Base-by-base conservation (phyloP, 306 rosid species). In the Vicia sativa region DNA sequence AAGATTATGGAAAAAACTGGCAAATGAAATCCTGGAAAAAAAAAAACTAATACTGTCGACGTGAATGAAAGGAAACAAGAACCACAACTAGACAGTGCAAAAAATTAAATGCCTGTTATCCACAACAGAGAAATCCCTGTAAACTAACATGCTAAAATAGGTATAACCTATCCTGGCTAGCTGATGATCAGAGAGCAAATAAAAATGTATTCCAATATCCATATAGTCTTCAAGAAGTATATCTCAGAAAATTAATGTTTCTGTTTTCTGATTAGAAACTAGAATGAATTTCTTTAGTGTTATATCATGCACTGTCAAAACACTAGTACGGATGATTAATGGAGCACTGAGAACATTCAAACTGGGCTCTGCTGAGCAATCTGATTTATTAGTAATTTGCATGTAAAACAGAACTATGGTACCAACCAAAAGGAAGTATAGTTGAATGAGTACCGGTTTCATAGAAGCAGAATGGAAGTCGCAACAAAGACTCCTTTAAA, bases 11-110 rank as follows among this genome's bases (percentile, higher is more conserved):
- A 16, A 23, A 29, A 71, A 76, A 58, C 44, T 43, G 14, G 54
- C 41, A 50, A 66, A 61, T 37, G 37, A 62, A 77, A 43, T 50
- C 48, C 31, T 56, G 23, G 19, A 55, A 71, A 62, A 55, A 71
- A 62, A 55, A 46, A 53, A 61, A 55, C 46, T 68, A 55, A 21
- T 26, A 62, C 45, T 15, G 42, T 11, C 19, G 12, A 61, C 3
- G 54, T 10, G 6, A 15, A 61, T 53, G 42, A 65, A 14, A 43
- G 56, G 48, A 26, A 15, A 76, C 2, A 55, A 37, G 21, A 72
- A 63, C 69, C 42, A 64, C 48, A 56, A 61, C 52, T 21, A 53
- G 39, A 28, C 29, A 68, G 69, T 42, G 31, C 43, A 53, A 39
- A 53, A 62, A 21, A 42, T 31, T 25, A 50, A 50, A 68, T 60